phyloP scores from a whole-genome alignment of 1,284 basidiomycete genomes.

The Cutaneotrichosporon daszewskae region DNA sequence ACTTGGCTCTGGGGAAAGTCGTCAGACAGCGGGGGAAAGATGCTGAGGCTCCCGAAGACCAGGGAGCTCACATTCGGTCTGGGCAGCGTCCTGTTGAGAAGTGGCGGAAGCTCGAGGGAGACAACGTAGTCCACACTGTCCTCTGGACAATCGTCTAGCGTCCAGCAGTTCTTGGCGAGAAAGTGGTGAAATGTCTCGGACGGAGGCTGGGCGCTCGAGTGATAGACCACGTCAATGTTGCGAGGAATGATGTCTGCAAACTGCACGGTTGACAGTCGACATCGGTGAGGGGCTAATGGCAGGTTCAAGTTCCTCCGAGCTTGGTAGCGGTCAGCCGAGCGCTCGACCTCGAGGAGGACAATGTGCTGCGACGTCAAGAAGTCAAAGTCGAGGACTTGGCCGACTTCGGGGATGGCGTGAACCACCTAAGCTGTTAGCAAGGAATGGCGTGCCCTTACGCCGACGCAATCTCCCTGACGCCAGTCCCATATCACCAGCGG shows the following conservation, averaged over 20 bases:
- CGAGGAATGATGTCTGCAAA: neutral
- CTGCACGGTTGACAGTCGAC: neutral
- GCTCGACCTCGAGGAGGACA: neutral
- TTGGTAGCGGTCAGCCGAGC: too few species aligned
- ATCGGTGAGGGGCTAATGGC: neutral
- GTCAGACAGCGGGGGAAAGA: neutral
- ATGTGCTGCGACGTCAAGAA: slow-evolving; percentile 2
- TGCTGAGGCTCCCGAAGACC: neutral
- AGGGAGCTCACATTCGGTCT: neutral
- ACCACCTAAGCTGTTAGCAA: neutral
- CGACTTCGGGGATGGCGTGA: neutral
- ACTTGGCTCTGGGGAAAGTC: neutral
- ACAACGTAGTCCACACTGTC: neutral
- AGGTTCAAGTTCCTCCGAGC: too few species aligned
- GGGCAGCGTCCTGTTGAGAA: neutral
- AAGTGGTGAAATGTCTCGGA: neutral
- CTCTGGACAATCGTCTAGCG: neutral
- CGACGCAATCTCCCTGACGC: slow-evolving; percentile 2
- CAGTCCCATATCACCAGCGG: slow-evolving; percentile 3
- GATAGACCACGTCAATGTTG: neutral
- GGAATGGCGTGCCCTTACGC: too few species aligned
- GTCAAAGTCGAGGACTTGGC: slow-evolving; percentile 4
- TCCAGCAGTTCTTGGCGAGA: slow-evolving; percentile 1
- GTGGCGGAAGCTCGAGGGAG: slow-evolving; percentile 1
- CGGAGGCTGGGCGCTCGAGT: neutral